Percentiles rank a stretch among this genome's conserved stretches.
These are phyloP conservation scores for Neurospora sp. DNA, from an alignment of 495 filamentous ascomycete genomes.

Conservation along the genomic window DNA sequence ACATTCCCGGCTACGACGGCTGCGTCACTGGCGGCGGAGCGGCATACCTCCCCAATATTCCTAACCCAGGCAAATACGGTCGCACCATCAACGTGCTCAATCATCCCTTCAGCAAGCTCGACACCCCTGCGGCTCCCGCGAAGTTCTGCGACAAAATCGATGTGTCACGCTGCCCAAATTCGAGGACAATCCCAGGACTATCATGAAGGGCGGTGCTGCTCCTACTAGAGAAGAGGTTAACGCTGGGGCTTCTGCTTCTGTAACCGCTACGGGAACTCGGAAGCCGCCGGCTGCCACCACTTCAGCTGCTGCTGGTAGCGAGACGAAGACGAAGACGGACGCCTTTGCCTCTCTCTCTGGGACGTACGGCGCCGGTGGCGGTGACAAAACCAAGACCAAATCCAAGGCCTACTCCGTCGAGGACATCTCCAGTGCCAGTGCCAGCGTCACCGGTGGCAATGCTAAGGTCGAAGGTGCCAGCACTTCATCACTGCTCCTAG, in stretches of 20 bases:
- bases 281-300: too few species aligned
- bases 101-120: not conserved
- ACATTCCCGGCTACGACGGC: slow-evolving; percentile 6
- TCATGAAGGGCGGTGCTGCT: not conserved
- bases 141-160: not conserved
- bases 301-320: slow-evolving; percentile 20
- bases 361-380: not conserved
- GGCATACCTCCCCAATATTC: slow-evolving; percentile 12
- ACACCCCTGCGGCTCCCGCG: not conserved
- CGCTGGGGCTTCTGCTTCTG: too few species aligned
- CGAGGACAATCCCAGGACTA: not conserved
- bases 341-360: not conserved
- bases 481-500: not conserved
- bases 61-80: slow-evolving; percentile 20
- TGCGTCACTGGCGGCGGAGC: slow-evolving; percentile 13
- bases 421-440: not conserved
- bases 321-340: not conserved
- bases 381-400: too few species aligned
- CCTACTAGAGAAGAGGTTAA: not conserved
- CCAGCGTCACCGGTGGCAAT: not conserved
- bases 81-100: slow-evolving; percentile 12
- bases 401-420: not conserved
- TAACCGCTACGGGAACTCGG: too few species aligned
- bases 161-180: not conserved
- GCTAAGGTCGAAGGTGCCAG: not conserved